These are phyloP conservation scores for Sechiopsis laciniata DNA, from an alignment of 306 rosid species.

Conservation along the genomic window DNA sequence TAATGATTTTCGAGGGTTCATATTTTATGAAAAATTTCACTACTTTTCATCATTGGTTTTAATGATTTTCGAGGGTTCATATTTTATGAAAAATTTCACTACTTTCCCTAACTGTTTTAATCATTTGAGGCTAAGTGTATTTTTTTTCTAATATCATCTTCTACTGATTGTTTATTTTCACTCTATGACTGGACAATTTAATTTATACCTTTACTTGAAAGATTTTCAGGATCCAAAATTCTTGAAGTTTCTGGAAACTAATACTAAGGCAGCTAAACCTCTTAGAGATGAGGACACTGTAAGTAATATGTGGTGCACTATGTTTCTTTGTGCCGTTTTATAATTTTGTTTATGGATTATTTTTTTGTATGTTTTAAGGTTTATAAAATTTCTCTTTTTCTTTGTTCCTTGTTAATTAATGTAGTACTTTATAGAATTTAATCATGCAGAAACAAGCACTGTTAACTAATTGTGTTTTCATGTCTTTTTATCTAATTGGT, in stretches of 20 bases:
- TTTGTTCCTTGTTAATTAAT: neutral
- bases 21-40: no score
- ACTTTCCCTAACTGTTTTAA: no score
- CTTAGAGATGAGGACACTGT: conserved; percentile 40
- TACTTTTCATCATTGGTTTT: no score
- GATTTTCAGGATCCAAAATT: conserved; percentile 61
- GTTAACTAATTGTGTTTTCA: neutral
- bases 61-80: no score
- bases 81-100: no score
- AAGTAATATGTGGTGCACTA: conserved; percentile 32
- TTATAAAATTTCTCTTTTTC: no score
- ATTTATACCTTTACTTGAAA: conserved; percentile 29
- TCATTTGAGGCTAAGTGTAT: no score
- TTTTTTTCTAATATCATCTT: no score
- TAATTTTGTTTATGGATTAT: neutral
- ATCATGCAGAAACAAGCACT: neutral
- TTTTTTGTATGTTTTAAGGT: no score
- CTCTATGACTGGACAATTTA: no score
- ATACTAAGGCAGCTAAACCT: conserved; percentile 30
- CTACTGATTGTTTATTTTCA: no score
- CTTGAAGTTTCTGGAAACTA: conserved; percentile 45
- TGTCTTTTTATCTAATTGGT: neutral
- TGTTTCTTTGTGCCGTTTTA: neutral
- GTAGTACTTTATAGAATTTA: neutral
- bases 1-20: no score